phyloP scores from a whole-genome alignment of 441 rosid genomes.

The Flueggea neowawraea region DNA sequence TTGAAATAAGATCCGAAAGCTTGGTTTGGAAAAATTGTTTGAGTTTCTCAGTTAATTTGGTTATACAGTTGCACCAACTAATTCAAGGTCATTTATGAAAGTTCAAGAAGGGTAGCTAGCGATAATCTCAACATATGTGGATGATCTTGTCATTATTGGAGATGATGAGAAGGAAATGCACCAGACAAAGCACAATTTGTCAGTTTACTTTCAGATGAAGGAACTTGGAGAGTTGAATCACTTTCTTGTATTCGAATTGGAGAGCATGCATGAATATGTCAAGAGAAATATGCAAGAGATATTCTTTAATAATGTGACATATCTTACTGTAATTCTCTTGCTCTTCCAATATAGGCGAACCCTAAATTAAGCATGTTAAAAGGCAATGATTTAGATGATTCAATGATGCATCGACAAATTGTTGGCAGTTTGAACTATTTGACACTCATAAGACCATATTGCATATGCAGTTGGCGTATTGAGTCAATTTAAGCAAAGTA shows the following conservation, averaged over 20 bases:
- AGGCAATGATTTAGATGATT: neutral
- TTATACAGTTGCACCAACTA: neutral
- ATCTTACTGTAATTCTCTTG: neutral
- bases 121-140: too few species aligned
- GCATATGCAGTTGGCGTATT: neutral
- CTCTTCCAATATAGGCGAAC: neutral
- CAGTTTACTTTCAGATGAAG: too few species aligned
- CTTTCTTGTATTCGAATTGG: too few species aligned
- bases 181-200: too few species aligned
- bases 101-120: neutral
- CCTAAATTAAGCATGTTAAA: neutral
- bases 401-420: neutral
- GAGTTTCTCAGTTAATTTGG: neutral
- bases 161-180: too few species aligned
- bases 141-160: too few species aligned
- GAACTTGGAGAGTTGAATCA: too few species aligned
- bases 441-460: neutral
- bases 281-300: constrained; percentile 4
- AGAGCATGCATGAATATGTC: neutral
- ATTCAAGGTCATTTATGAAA: neutral
- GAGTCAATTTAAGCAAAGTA: neutral
- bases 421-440: neutral
- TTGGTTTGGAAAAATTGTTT: neutral
- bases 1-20: neutral
- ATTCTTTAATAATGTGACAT: neutral